Percentiles rank a stretch among this genome's conserved stretches.
phyloP scores from a whole-genome alignment of 2,329 filamentous ascomycete genomes.

The Colletotrichum gloeosporioides region DNA sequence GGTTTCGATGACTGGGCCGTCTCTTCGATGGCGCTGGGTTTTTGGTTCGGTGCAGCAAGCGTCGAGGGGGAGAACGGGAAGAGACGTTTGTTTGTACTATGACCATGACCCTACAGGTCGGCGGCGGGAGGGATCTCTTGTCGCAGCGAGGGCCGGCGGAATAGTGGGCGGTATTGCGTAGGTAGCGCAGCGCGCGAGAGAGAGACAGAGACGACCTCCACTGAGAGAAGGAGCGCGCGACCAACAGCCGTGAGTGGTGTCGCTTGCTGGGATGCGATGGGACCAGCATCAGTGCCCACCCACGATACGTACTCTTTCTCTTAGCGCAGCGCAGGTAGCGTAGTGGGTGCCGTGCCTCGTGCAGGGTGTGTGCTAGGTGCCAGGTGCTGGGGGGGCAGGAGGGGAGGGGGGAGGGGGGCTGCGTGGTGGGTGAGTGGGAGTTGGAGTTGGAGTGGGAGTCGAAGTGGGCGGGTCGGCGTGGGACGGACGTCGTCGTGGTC shows the following conservation, averaged over 20 bases:
- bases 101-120: neutral
- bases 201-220: neutral
- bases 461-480: conserved; percentile 3
- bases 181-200: neutral
- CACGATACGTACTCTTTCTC: neutral
- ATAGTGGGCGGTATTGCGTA: conserved; percentile 18
- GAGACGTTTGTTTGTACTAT: neutral
- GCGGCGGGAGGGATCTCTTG: conserved; percentile 18
- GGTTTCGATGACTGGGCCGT: neutral
- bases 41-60: neutral
- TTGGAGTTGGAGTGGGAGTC: conserved; percentile 14
- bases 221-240: neutral
- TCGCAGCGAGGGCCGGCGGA: conserved; percentile 12
- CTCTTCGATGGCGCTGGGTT: conserved; percentile 4
- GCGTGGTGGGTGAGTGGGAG: conserved; percentile 16
- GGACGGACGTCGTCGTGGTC: neutral
- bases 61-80: conserved; percentile 3
- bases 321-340: neutral
- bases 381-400: conserved; percentile 9
- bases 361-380: neutral
- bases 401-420: neutral
- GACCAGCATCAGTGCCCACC: neutral
- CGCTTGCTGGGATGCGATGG: neutral
- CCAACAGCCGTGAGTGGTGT: conserved; percentile 10
- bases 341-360: conserved; percentile 7